Base-by-base conservation (phyloP, 345 rosid species). In the Streptanthus diversifolius region DNA sequence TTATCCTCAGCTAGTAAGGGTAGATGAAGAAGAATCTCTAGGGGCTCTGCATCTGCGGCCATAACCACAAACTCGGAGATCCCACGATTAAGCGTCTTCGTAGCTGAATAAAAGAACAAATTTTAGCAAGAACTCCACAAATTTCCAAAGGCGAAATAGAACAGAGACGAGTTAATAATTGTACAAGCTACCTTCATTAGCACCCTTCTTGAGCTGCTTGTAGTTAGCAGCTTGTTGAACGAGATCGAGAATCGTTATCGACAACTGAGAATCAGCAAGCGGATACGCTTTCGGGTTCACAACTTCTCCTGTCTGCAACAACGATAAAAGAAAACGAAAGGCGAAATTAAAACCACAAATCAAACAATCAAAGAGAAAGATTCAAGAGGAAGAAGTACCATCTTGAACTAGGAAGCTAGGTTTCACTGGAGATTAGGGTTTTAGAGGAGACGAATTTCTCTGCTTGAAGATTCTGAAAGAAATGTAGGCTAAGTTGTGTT, bases 141-240 rank as follows among this genome's bases (percentile, higher is more conserved):
- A 60, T 5, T 30, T 5, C 2, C 1, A 19, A 54, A 27, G 4
- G 3, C 0, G 0, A 15, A 40, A 47, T 18, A 47, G 9, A 52
- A 44, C 58, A 37, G 36, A 63, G n/a, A 5, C 3, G 33, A 59
- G 27, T 6, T 14, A 3, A 5, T n/a, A 5, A 56, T 8, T 8
- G 7, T 15, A 65, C 5, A 29, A 63, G 2, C 19, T 32, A 77
- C 96, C 98, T 89, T 95, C 99, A 67, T 95, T 95, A 19, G 97
- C 98, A 5, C 98, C 97, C 83, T 95, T 93, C 68, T 95, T 95
- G 70, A 95, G 99, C 78, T 95, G 99, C 86, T 89, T 91, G 91
- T 91, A 90, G 71, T 91, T 88, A 56, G 95, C 87, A 33, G 97
- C 99, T 82, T 95, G 97, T 63, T 91, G 96, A 70, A 95, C 87